Evolutionary conservation across 2,329 filamentous ascomycete genomes (phyloP), one percentile per base, ranked within the genome.

Genomic region (Cladosporium sp.): DNA sequence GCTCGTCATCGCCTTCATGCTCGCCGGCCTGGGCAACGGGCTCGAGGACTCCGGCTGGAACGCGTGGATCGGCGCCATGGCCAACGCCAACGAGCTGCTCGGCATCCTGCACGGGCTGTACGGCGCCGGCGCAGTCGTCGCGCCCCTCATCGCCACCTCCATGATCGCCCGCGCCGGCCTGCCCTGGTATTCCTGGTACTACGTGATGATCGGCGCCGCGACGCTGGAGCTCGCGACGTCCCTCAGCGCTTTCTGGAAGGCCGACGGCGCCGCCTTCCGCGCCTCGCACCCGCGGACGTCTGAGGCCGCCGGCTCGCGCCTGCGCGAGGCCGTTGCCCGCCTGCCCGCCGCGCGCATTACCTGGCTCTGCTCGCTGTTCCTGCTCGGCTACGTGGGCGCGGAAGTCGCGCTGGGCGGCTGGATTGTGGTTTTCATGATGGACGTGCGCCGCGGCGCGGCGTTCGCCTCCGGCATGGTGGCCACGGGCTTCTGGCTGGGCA

Each of bases 391-490:
- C 62, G 84, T 92, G 0, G 89, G 89, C 3, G 78, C 81, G 5
- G 89, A 95, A 69, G 85, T 89, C 55, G 82, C 81, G 0, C 73
- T 90, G 2, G 85, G 85, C 16, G 88, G 88, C 13, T 93, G 88
- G 88, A 85, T 95, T 57, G 84, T 89, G 45, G 85, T 84, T 0
- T 95, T 95, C 66, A 95, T 95, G 87, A 82, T 91, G n/a, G 75
- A 80, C 16, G 83, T 90, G 19, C 80, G 90, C 11, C 68, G 84
- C 35, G 87, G 84, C 3, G 77, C 75, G 19, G 73, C 82, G 0
- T 92, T 93, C 63, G 77, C 83, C 2, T 84, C 85, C 33, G 89
- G 89, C 2, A 81, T 93, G 72, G 83, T 82, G 0, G 84, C 83
- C 0, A 92, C 87, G 0, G 84, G 87, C 0, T 95, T 92, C 71